Base-by-base conservation (phyloP, 805 yeast genomes). In the Kockiozyma suomiensis region DNA sequence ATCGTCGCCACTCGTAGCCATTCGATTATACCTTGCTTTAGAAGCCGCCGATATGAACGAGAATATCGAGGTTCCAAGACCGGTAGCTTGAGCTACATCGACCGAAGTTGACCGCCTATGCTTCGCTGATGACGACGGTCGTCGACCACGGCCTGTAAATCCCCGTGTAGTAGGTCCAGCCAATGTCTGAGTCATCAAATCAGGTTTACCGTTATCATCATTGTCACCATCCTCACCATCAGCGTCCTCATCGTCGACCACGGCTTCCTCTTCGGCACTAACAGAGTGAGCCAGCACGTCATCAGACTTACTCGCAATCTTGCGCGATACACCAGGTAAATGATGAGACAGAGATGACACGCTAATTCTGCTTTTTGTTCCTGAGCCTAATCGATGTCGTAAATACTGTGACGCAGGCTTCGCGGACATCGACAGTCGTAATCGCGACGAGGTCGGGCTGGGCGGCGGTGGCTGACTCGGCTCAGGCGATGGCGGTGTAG, bases 11-110 rank as follows among this genome's bases (percentile, higher is more conserved):
- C 23, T 46, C 2, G 55, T 30, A 12, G 49, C 50, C 25, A 61
- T 17, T 13, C 52, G 33, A 35, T 41, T 56, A 48, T 56, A 62
- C 42, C 55, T 40, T 0, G 52, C 55, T 12, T 51, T 46, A 26
- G 66, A 62, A 13, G 66, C 58, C 3, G 66, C 66, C 5, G 66
- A 43, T 25, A 62, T 62, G 30, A 55, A 37, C 28, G 66, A 47
- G 35, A 62, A 59, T 12, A 62, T 12, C 13, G 65, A 61, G 13
- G 50, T 48, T 17, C 59, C 66, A n/a, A 62, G 48, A 1, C 49
- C 51, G 7, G 54, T 41, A 33, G 61, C 58, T 37, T 42, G 48
- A 6, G 66, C 66, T 17, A 54, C 53, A 28, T 62, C 66, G 33
- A 61, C 59, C 2, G 66, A 62, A 4, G 65, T 45, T 32, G 63